Evolutionary conservation across 139 green algal genomes (phyloP).

Genomic region (Cymbomonas tetramitiformis): DNA sequence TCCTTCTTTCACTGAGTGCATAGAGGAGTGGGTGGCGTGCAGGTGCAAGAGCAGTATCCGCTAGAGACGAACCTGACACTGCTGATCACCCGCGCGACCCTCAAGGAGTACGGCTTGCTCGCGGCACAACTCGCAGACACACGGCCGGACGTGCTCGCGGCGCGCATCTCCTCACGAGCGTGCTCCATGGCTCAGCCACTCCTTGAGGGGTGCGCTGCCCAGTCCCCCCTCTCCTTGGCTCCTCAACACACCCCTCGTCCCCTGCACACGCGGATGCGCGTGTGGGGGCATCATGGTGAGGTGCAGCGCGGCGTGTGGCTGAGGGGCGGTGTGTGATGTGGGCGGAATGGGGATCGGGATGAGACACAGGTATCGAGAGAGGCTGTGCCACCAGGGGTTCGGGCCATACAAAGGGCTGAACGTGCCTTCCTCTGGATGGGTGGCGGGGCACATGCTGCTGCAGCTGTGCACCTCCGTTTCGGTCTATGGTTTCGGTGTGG

Average conservation of each 20-base stretch:
- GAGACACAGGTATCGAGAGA: conserved; percentile 18
- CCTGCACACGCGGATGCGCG: too few species aligned
- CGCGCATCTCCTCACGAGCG: conserved; percentile 4
- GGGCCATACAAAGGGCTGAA: conserved; percentile 20
- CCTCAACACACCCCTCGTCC: too few species aligned
- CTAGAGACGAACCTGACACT: conserved; percentile 7
- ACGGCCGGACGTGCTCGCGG: conserved; percentile 16
- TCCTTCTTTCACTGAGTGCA: too few species aligned
- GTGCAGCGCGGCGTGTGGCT: too few species aligned
- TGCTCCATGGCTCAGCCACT: conserved; percentile 9
- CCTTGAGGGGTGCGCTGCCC: too few species aligned
- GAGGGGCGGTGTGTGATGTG: too few species aligned
- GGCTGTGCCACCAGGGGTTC: conserved; percentile 14
- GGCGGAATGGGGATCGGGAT: too few species aligned
- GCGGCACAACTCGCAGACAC: conserved; percentile 5
- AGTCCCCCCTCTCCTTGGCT: too few species aligned
- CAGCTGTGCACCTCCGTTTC: conserved; percentile 17
- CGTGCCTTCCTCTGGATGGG: conserved; percentile 18
- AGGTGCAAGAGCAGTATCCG: not conserved
- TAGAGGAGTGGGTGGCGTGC: too few species aligned
- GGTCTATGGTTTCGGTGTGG: conserved; percentile 21
- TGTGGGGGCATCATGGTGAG: too few species aligned
- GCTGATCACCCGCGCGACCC: conserved; percentile 7
- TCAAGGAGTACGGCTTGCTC: conserved; percentile 19
- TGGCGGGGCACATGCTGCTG: conserved; percentile 14